Evolutionary conservation across 139 green algal genomes (phyloP).

Genomic region (Picochlorum sp.): DNA sequence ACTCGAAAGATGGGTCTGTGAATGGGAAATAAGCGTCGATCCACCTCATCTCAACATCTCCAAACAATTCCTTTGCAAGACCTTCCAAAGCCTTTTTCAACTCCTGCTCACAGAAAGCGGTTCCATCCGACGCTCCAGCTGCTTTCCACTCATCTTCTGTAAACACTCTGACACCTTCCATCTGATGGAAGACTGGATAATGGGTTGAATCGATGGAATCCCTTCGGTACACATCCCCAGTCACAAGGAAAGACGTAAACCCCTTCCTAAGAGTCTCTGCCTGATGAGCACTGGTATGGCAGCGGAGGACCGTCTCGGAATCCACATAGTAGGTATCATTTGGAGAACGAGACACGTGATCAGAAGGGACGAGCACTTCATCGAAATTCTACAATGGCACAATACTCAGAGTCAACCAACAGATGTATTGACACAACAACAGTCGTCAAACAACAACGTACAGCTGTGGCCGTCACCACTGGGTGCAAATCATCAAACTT

Average conservation of each 20-base stretch:
- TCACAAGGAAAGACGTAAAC: constrained; percentile 82
- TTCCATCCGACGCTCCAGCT: constrained; percentile 18
- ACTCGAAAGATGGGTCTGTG: constrained; percentile 93
- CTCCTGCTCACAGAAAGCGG: constrained; percentile 50
- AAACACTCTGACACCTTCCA: constrained; percentile 88
- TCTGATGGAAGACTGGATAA: constrained; percentile 99
- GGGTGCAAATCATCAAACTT: constrained; percentile 88
- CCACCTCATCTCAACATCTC: constrained; percentile 78
- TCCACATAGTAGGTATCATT: constrained; percentile 99
- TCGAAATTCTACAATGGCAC: constrained; percentile 64
- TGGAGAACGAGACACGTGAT: constrained; percentile 77
- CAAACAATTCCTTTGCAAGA: constrained; percentile 82
- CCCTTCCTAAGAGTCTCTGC: constrained; percentile 76
- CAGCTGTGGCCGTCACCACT: constrained; percentile 56
- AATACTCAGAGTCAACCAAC: neutral
- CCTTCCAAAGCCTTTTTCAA: constrained; percentile 90
- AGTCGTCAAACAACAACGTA: neutral
- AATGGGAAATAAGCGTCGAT: constrained; percentile 99
- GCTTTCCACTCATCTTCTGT: constrained; percentile 22
- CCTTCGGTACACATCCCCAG: constrained; percentile 91
- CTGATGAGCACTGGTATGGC: constrained; percentile 81
- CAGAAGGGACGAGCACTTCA: constrained; percentile 83
- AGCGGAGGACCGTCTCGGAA: constrained; percentile 66
- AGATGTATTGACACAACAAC: constrained; percentile 1
- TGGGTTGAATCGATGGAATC: constrained; percentile 97